Conservation (phyloP, 805 yeast genomes). For the Cyberlindnera petersonii region DNA sequence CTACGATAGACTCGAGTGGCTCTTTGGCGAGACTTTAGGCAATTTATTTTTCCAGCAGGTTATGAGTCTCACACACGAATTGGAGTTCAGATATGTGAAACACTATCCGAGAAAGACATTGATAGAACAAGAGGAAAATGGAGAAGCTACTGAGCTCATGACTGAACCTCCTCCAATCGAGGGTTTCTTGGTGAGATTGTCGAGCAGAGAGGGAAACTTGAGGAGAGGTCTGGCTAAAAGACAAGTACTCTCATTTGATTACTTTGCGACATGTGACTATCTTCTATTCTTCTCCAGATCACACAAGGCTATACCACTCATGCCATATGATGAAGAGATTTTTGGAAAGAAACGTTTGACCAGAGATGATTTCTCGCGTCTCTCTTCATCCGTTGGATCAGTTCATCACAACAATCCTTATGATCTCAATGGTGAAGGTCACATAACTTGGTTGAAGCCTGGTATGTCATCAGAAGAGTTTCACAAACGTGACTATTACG, state of each 20-base stretch:
- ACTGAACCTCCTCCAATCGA: constrained; percentile 74
- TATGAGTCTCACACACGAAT: constrained; percentile 40
- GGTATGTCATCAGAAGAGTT: constrained; percentile 37
- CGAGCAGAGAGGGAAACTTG: constrained; percentile 45
- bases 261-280: constrained; percentile 60
- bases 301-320: constrained; percentile 58
- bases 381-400: constrained; percentile 30
- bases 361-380: constrained; percentile 25
- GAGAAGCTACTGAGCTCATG: no score
- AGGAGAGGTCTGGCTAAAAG: constrained; percentile 32
- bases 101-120: constrained; percentile 36
- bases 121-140: constrained; percentile 18
- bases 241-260: constrained; percentile 50
- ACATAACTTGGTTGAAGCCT: constrained; percentile 60
- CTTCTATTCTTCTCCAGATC: constrained; percentile 56
- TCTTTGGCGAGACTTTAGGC: constrained; percentile 41
- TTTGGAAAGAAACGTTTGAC: constrained; percentile 26
- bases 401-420: constrained; percentile 52
- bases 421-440: constrained; percentile 43
- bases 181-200: constrained; percentile 66
- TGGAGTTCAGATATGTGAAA: constrained; percentile 56
- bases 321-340: constrained; percentile 33
- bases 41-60: constrained; percentile 42
- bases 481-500: constrained; percentile 47
- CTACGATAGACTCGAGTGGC: constrained; percentile 76